Evolutionary conservation across 805 yeast species (phyloP), one percentile per base, ranked within the genome.

Genomic region (Ogataea haglerorum): DNA sequence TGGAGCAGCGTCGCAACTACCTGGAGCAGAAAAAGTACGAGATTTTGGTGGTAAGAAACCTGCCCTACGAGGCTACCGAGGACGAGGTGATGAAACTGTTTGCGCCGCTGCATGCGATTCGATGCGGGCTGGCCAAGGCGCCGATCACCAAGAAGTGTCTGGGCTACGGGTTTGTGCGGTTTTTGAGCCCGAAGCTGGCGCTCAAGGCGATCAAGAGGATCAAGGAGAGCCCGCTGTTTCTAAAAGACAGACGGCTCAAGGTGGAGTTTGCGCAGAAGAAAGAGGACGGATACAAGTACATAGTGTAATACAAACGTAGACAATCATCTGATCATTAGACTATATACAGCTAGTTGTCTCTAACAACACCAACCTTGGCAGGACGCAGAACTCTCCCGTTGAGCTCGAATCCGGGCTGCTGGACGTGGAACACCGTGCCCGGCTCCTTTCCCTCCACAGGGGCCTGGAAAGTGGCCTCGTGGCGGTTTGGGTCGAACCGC

Each of bases 301-400:
- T 60, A 13, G 64, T 61, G 14, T 57, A 40, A 48, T 30, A n/a
- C 14, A 23, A 19, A 7, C 21, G 7, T 19, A 19, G 9, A 7
- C 9, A 21, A 35, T 26, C 33, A 30, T 30, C 17, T 25, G 32
- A 16, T 29, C 37, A 28, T 33, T 34, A 26, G 25, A 34, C 44
- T 47, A 47, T 48, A 39, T 48, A 44, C 46, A 49, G 18, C 34
- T 14, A 15, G 12, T 15, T 26, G 25, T 42, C 45, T 36, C 54
- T 61, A 51, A 89, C 96, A 57, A 89, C 78, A 54, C 97, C 97
- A 51, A 89, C 97, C 73, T 89, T 89, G 44, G 97, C 96, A 23
- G 97, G 95, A 68, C 97, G 79, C 61, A 89, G 74, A 24, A 89
- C 95, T 62, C 97, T 78, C 54, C 83, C 79, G 68, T 88, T 88